Percentiles rank a stretch among this genome's conserved stretches.
phyloP scores from a whole-genome alignment of 805 yeast genomes.

The Wickerhamomyces alni region DNA sequence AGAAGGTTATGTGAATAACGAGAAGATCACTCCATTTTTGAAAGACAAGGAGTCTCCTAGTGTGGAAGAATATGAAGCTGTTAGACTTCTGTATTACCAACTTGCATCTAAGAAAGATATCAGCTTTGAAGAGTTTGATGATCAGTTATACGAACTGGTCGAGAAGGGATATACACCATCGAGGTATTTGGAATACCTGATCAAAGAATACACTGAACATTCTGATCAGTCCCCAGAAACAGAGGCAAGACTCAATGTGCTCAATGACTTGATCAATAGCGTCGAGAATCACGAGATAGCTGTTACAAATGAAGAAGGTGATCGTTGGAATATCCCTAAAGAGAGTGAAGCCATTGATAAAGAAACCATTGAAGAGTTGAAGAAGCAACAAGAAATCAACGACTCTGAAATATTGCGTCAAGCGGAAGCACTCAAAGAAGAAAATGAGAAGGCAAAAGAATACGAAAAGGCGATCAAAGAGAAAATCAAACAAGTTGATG shows the following conservation, averaged over 20 bases:
- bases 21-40: background rate
- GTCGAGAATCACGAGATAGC: background rate
- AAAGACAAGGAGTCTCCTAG: background rate
- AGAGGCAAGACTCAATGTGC: background rate
- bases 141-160: background rate
- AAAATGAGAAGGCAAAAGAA: background rate
- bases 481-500: conserved; percentile 13
- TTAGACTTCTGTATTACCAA: background rate
- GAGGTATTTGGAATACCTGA: too few relatives aligned
- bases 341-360: background rate
- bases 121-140: background rate
- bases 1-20: background rate
- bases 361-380: background rate
- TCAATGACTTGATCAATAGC: background rate
- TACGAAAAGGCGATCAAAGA: conserved; percentile 2
- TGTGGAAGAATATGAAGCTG: background rate
- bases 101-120: background rate
- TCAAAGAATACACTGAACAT: too few relatives aligned
- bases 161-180: background rate
- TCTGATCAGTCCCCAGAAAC: background rate
- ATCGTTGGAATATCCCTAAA: background rate
- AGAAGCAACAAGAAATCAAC: background rate
- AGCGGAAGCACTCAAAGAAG: conserved; percentile 4
- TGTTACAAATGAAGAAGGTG: background rate
- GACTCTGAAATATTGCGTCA: background rate